Conservation (phyloP, 2,329 filamentous ascomycete species). For the Aspergillus sp. region DNA sequence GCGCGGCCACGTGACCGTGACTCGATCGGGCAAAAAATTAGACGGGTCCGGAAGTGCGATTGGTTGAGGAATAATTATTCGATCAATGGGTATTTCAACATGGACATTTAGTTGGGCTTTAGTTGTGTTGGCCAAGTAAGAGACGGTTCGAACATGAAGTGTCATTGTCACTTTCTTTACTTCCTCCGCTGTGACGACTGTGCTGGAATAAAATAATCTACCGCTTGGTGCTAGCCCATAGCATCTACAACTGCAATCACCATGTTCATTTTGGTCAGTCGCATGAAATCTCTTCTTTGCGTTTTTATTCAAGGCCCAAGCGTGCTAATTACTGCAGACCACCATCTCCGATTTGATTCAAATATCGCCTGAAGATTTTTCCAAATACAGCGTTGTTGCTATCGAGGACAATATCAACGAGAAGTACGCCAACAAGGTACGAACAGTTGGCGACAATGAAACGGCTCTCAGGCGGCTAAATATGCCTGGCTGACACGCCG, state of each 20-base stretch:
- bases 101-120: background rate
- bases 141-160: slow-evolving; percentile 11
- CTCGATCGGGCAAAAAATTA: slow-evolving; percentile 2
- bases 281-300: slow-evolving; percentile 13
- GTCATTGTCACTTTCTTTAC: slow-evolving; percentile 1
- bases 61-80: slow-evolving; percentile 5
- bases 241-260: slow-evolving; percentile 4
- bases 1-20: slow-evolving; percentile 8
- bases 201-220: background rate
- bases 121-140: background rate
- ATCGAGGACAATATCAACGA: slow-evolving; percentile 95
- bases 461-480: too few relatives aligned
- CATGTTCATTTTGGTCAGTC: slow-evolving; percentile 46
- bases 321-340: slow-evolving; percentile 49
- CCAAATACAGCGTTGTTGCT: slow-evolving; percentile 67
- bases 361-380: slow-evolving; percentile 81
- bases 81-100: background rate
- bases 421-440: slow-evolving; percentile 84
- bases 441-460: too few relatives aligned
- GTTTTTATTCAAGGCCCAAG: background rate
- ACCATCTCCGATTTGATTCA: slow-evolving; percentile 92
- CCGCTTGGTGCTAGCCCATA: background rate
- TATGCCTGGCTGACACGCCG: too few relatives aligned
- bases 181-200: slow-evolving; percentile 2
- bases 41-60: slow-evolving; percentile 12